These are phyloP conservation scores for Guyanaporus albipodus DNA, from an alignment of 768 basidiomycete genomes.

Conservation along the genomic window DNA sequence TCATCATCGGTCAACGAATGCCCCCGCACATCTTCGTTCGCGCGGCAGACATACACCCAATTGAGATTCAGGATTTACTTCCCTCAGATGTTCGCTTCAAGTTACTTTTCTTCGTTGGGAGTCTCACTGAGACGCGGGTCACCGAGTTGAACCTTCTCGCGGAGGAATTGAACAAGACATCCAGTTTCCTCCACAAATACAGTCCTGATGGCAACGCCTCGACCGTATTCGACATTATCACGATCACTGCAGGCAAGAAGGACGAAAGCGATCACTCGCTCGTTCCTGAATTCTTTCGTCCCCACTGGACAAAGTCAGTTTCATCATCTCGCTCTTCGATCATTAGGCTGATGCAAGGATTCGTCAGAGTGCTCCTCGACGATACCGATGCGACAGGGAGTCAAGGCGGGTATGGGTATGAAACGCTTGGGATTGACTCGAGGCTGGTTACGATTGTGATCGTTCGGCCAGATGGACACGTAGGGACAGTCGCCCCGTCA, in stretches of 20 bases:
- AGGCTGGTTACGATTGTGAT: constrained; percentile 32
- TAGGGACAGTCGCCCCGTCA: constrained; percentile 30
- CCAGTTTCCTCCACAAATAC: constrained; percentile 28
- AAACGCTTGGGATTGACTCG: constrained; percentile 28
- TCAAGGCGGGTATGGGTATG: constrained; percentile 31
- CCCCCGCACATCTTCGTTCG: constrained; percentile 32
- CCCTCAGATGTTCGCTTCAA: constrained; percentile 35
- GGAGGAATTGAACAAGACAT: constrained; percentile 18
- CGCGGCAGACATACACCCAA: constrained; percentile 31
- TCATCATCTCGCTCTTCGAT: background rate
- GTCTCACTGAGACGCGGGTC: constrained; percentile 16
- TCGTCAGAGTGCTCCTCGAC: constrained; percentile 30
- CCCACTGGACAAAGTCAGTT: constrained; percentile 40
- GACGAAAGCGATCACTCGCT: constrained; percentile 23
- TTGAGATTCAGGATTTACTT: constrained; percentile 37
- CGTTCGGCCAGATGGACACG: constrained; percentile 37
- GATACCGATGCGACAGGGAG: constrained; percentile 29
- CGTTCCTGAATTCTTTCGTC: constrained; percentile 32
- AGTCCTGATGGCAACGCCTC: constrained; percentile 10
- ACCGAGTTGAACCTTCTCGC: constrained; percentile 24
- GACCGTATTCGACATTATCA: constrained; percentile 28
- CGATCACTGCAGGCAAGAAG: constrained; percentile 27
- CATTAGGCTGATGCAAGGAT: background rate
- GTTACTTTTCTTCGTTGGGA: constrained; percentile 32
- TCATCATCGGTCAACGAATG: constrained; percentile 35